Percentiles rank a stretch among this genome's conserved stretches.
These are phyloP conservation scores for Agastache rugosa DNA, from an alignment of 257 asterid species.

Conservation along the genomic window DNA sequence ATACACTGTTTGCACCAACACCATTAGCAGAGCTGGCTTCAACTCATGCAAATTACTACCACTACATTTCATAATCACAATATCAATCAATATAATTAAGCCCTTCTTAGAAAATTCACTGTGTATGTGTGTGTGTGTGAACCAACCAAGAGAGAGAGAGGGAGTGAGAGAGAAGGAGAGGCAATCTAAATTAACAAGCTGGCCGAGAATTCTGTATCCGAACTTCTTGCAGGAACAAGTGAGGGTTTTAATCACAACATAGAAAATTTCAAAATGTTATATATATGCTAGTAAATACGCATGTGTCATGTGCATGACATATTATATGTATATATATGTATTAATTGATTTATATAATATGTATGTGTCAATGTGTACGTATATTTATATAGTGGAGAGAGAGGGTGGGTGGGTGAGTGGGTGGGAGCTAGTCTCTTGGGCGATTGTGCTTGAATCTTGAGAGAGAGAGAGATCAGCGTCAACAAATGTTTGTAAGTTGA, in stretches of 20 bases:
- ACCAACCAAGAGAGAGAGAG: background rate
- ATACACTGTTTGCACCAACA: constrained; percentile 13
- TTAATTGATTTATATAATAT: no score
- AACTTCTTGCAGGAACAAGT: background rate
- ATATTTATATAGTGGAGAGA: background rate
- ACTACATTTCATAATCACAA: background rate
- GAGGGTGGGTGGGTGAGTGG: background rate
- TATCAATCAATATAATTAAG: no score
- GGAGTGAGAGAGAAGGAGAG: background rate
- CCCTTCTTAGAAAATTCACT: background rate
- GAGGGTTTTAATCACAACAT: background rate
- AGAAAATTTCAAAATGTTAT: no score
- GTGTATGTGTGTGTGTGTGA: no score
- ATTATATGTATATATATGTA: no score
- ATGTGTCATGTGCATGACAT: no score
- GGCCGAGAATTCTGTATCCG: background rate
- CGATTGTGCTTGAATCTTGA: background rate
- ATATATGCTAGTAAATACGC: no score
- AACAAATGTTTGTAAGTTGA: no score
- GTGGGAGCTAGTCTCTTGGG: background rate
- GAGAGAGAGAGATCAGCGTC: constrained; percentile 22
- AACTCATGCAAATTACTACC: background rate
- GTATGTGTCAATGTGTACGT: no score
- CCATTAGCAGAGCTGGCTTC: constrained; percentile 5
- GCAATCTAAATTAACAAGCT: background rate